These are phyloP conservation scores for Symbiotaphrina buchneri DNA, from an alignment of 495 filamentous ascomycete genomes.

Conservation along the genomic window DNA sequence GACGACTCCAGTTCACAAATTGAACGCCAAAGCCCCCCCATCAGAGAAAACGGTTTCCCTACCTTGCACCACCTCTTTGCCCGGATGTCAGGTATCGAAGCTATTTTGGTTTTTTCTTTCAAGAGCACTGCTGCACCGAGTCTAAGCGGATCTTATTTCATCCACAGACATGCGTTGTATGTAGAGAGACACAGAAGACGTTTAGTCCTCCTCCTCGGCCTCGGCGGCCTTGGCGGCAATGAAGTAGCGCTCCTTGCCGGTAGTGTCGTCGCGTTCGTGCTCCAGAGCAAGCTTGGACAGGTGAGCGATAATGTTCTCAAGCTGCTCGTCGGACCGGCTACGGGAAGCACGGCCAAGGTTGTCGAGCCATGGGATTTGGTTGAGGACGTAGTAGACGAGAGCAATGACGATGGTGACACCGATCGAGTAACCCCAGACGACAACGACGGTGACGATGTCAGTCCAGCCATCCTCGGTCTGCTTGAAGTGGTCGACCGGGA, in stretches of 20 bases:
- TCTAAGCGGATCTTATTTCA: too few species aligned
- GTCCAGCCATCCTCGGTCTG: too few species aligned
- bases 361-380: slow-evolving; percentile 56
- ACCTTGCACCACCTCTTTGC: too few species aligned
- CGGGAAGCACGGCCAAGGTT: slow-evolving; percentile 69
- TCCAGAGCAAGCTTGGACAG: slow-evolving; percentile 55
- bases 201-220: slow-evolving; percentile 48
- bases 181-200: too few species aligned
- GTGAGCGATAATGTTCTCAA: slow-evolving; percentile 63
- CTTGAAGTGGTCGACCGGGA: too few species aligned
- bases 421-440: slow-evolving; percentile 78
- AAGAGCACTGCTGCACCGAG: too few species aligned
- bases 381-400: slow-evolving; percentile 50
- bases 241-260: slow-evolving; percentile 34
- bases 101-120: too few species aligned
- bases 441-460: slow-evolving; percentile 54
- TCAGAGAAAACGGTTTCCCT: too few species aligned
- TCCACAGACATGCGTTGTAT: too few species aligned
- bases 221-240: slow-evolving; percentile 36
- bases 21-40: too few species aligned
- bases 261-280: slow-evolving; percentile 31
- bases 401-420: slow-evolving; percentile 57
- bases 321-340: slow-evolving; percentile 45
- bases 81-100: too few species aligned
- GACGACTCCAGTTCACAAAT: too few species aligned